These are phyloP conservation scores for Metarhizium album DNA, from an alignment of 2,329 filamentous ascomycete species.

Conservation along the genomic window DNA sequence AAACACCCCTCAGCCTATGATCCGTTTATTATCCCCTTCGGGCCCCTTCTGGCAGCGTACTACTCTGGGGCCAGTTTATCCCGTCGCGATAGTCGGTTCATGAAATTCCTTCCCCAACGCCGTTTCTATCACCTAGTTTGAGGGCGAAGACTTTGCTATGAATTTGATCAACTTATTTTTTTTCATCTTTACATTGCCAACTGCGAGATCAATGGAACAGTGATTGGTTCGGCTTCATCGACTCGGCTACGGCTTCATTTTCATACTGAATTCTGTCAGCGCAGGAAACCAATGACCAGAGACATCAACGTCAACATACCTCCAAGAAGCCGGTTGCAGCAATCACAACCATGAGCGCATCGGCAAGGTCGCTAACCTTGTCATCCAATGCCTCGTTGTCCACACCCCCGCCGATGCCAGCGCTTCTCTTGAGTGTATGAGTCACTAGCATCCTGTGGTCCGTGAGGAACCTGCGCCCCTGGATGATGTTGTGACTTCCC, in stretches of 20 bases:
- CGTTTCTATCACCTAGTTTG: slow-evolving; percentile 9
- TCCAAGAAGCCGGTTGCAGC: slow-evolving; percentile 76
- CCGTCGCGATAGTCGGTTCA: neutral
- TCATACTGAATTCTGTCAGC: slow-evolving; percentile 27
- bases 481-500: slow-evolving; percentile 71
- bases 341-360: slow-evolving; percentile 76
- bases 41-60: too few species aligned
- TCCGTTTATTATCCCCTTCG: neutral
- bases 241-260: slow-evolving; percentile 24
- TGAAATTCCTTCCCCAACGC: slow-evolving; percentile 13
- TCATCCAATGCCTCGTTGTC: slow-evolving; percentile 37
- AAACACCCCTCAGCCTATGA: neutral
- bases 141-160: neutral
- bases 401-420: slow-evolving; percentile 53
- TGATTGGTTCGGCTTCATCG: slow-evolving; percentile 20
- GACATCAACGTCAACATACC: slow-evolving; percentile 39
- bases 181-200: neutral
- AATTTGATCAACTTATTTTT: neutral
- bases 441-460: slow-evolving; percentile 78
- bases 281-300: neutral
- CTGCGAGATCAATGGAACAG: slow-evolving; percentile 27
- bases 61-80: neutral
- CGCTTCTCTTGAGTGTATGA: slow-evolving; percentile 81
- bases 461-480: slow-evolving; percentile 68
- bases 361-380: slow-evolving; percentile 65